Evolutionary conservation across 2,329 filamentous ascomycete genomes (phyloP), one percentile per base, ranked within the genome.

Genomic region (Dothistroma septosporum): DNA sequence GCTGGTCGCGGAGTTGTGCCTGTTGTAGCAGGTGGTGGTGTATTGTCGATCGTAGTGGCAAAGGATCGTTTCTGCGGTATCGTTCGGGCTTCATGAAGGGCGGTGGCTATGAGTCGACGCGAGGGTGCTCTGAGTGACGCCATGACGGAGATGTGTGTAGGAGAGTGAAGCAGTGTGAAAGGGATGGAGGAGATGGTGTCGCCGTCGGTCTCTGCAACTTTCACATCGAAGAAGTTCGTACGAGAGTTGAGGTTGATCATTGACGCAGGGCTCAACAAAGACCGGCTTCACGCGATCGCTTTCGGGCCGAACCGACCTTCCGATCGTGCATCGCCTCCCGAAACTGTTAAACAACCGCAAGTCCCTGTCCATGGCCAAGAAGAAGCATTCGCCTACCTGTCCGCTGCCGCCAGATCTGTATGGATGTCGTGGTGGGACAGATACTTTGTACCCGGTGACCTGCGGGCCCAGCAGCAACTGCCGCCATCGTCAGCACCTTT

Each of bases 41-140:
- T 65, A 37, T 76, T 74, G 57, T 76, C 71, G 59, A 77, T 69
- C 55, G 77, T 73, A 59, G 78, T 80, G 75, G 78, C 78, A 65
- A 79, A 76, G 61, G 72, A 63, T 55, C 78, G 76, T 56, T 68
- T 73, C 50, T 74, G 72, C 4, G 71, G 67, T 32, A 70, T 61
- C 53, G 71, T 61, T 48, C 50, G 48, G 33, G 22, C n/a, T 31
- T 62, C 57, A 28, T 56, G 53, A 11, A 57, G 12, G 9, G 53
- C 50, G 28, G 53, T 52, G 11, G 64, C 61, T 37, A 67, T 52
- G 12, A 66, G 54, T 31, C 65, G 64, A 16, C 65, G 61, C 12
- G 63, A 57, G 48, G 64, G 61, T 5, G 55, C 49, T 22, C 65
- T 56, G 37, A 66, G 57, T 16, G 64, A 53, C 14, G 63, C 63